phyloP scores from a whole-genome alignment of 148 eudicot species.

The Bassia scoparia region DNA sequence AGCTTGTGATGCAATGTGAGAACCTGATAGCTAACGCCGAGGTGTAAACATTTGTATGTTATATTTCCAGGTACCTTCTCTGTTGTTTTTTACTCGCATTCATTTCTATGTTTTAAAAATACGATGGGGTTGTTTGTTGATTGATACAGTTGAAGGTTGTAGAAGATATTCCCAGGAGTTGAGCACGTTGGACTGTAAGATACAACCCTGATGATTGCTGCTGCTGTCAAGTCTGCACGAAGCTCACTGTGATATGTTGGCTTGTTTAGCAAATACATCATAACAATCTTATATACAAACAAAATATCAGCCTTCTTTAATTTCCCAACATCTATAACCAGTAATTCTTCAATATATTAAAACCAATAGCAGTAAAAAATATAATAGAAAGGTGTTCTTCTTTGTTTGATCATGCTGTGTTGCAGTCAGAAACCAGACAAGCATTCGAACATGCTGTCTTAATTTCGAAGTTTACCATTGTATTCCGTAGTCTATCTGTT shows the following conservation, averaged over 20 bases:
- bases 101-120: background rate
- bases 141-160: conserved; percentile 10
- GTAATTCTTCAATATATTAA: too few species aligned
- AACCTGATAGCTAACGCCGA: conserved; percentile 50
- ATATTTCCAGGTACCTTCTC: background rate
- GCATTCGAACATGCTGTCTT: too few species aligned
- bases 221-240: conserved; percentile 49
- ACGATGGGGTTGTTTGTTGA: background rate
- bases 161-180: conserved; percentile 64
- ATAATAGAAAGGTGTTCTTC: too few species aligned
- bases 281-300: too few species aligned
- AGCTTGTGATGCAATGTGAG: conserved; percentile 56
- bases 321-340: too few species aligned
- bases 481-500: too few species aligned
- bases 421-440: too few species aligned
- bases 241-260: conserved; percentile 50
- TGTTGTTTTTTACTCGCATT: background rate
- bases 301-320: too few species aligned
- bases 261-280: conserved; percentile 45
- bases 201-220: conserved; percentile 50
- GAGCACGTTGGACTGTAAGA: conserved; percentile 59
- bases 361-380: too few species aligned
- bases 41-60: conserved; percentile 32
- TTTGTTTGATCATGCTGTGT: too few species aligned
- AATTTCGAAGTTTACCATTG: too few species aligned